These are phyloP conservation scores for Diaporthe destruens DNA, from an alignment of 2,329 filamentous ascomycete species.

Conservation along the genomic window DNA sequence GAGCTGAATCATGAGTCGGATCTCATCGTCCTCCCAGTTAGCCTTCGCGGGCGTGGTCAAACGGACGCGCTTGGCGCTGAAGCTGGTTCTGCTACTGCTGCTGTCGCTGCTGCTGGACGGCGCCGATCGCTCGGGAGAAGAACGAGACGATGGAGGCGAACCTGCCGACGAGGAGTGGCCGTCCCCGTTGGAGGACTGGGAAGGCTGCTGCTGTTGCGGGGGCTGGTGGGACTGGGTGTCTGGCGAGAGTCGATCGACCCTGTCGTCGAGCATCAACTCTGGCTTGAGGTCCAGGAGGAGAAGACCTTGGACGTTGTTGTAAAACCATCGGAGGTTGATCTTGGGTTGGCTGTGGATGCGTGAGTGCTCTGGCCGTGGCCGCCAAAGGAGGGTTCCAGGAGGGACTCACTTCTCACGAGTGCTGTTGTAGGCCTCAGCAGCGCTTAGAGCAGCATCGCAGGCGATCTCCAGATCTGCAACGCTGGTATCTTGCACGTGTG, in stretches of 20 bases:
- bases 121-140: not conserved
- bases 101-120: not conserved
- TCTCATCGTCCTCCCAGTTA: conserved; percentile 28
- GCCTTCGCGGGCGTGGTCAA: not conserved
- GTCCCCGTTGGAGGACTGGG: not conserved
- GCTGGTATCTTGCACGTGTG: not conserved
- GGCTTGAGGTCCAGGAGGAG: conserved; percentile 8
- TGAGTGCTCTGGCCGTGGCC: not conserved
- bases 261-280: not conserved
- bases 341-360: not conserved
- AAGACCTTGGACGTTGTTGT: conserved; percentile 24
- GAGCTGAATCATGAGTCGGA: conserved; percentile 26
- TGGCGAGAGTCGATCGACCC: not conserved
- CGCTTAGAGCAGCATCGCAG: conserved; percentile 26
- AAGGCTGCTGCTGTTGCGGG: not conserved
- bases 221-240: not conserved
- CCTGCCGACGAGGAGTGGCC: not conserved
- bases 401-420: not conserved
- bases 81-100: not conserved
- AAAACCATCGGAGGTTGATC: conserved; percentile 18
- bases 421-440: conserved; percentile 18
- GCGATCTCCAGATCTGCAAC: conserved; percentile 33
- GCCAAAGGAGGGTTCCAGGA: rapidly evolving
- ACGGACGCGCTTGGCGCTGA: not conserved
- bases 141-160: not conserved